Base-by-base conservation (phyloP, 176 grass and related monocot genomes). In the Microstegium vimineum region DNA sequence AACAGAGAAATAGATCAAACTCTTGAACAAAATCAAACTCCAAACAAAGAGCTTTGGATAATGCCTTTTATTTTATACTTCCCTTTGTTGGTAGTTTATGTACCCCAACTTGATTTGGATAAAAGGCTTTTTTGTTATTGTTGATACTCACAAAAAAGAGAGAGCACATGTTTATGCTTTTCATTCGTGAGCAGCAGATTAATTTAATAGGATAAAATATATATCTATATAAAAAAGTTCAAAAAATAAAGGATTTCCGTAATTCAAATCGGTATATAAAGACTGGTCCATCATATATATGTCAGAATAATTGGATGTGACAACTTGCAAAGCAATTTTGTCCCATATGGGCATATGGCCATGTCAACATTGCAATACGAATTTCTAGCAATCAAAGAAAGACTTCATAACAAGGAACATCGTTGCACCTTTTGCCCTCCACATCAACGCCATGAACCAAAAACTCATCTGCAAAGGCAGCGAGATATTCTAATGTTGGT, bases 371-470 rank as follows among this genome's bases (percentile, higher is more conserved):
- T 35, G 18, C 4, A 17, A 31, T 9, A 79, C 22, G 15, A 82
- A 41, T 42, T 33, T 54, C 32, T 72, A 64, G 63, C 28, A 86
- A 71, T 6, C 79, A 70, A 82, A 57, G 8, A 75, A 28, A 13
- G 14, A 70, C 46, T 60, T 65, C 52, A 27, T 92, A 69, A 65
- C 69, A 74, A 35, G 22, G 34, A 73, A 40, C n/a, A 66, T 42
- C 38, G 23, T 10, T 67, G 28, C 68, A 95, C 96, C 93, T 99
- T 91, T 98, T 99, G 22, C 93, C 93, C 76, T 95, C 93, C 76
- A 95, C 93, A 89, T 93, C 96, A 89, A 99, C 91, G 69, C 96
- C 96, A 83, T 99, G 96, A 83, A 99, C 87, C 86, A 99, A 95
- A 90, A 99, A 99, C 52, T 99, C 93, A 83, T 99, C 91, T 87